Evolutionary conservation across 352 stramenopile species (phyloP).

Genomic region (Halophytophthora polymorphica): DNA sequence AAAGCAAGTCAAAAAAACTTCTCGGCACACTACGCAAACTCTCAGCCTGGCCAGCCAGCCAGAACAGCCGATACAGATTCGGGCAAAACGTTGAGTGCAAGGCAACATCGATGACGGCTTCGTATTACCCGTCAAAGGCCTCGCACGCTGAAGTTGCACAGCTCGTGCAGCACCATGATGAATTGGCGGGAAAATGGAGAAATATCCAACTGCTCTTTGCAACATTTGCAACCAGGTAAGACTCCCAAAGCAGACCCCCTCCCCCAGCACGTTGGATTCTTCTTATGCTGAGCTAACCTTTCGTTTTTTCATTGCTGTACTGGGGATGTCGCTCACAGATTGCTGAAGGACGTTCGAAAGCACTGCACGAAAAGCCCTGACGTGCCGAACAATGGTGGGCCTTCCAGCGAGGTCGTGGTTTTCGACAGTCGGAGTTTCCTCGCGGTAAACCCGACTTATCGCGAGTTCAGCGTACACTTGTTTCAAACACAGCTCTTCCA

Average conservation of each 20-base stretch:
- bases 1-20: slow-evolving; percentile 60
- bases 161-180: slow-evolving; percentile 35
- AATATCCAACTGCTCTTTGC: slow-evolving; percentile 57
- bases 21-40: slow-evolving; percentile 50
- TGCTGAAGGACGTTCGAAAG: slow-evolving; percentile 63
- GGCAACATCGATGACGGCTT: slow-evolving; percentile 1
- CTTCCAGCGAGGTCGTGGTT: slow-evolving; percentile 6
- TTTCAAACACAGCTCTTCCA: slow-evolving; percentile 80
- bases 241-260: too few species aligned
- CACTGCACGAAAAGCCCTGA: slow-evolving; percentile 35
- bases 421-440: slow-evolving; percentile 67
- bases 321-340: slow-evolving; percentile 19
- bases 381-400: slow-evolving; percentile 3
- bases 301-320: background rate
- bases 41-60: slow-evolving; percentile 38
- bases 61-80: slow-evolving; percentile 22
- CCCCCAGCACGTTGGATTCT: too few species aligned
- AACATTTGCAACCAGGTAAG: slow-evolving; percentile 48
- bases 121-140: slow-evolving; percentile 19
- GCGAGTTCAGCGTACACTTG: slow-evolving; percentile 62
- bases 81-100: slow-evolving; percentile 8
- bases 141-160: slow-evolving; percentile 26
- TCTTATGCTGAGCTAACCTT: too few species aligned
- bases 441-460: slow-evolving; percentile 46
- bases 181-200: slow-evolving; percentile 53